phyloP scores from a whole-genome alignment of 495 filamentous ascomycete species.

The Tuber brumale region DNA sequence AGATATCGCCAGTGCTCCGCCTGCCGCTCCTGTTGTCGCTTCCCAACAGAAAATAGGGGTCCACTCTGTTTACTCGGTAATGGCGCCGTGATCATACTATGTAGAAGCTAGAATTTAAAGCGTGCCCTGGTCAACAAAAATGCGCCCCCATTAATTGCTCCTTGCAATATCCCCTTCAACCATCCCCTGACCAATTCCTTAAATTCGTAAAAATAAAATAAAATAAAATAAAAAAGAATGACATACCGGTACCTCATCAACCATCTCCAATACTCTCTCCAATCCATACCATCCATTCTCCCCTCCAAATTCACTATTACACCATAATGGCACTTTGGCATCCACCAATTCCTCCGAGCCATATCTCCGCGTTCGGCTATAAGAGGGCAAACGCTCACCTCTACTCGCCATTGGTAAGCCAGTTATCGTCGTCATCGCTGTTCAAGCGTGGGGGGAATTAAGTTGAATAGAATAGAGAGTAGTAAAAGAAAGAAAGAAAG shows the following conservation, averaged over 20 bases:
- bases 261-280: background rate
- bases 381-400: background rate
- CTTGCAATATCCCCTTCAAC: background rate
- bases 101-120: background rate
- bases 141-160: constrained; percentile 1
- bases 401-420: background rate
- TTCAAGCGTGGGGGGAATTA: background rate
- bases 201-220: background rate
- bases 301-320: background rate
- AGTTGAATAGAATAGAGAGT: background rate
- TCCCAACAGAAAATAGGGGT: constrained; percentile 2
- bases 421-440: background rate
- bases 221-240: background rate
- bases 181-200: background rate
- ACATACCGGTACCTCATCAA: background rate
- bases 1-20: background rate
- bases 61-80: background rate
- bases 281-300: background rate
- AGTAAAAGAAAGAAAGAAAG: background rate
- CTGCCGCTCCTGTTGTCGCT: background rate
- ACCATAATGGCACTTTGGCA: background rate
- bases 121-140: background rate
- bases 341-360: background rate
- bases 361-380: background rate
- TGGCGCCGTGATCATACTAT: background rate